Evolutionary conservation across 805 yeast species (phyloP).

Genomic region (Kodamaea leandrae): DNA sequence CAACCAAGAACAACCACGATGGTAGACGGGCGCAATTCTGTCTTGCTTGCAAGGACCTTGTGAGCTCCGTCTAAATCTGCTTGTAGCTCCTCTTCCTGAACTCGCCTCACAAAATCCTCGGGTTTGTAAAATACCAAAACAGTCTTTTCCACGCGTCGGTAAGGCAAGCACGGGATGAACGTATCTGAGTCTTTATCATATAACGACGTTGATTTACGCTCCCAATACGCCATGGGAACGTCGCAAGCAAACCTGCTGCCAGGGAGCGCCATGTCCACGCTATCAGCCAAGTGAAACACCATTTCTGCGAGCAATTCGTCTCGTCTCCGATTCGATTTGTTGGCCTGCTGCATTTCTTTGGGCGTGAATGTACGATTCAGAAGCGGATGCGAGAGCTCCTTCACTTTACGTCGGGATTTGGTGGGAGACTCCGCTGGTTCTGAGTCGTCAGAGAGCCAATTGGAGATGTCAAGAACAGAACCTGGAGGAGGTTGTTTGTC

Average conservation of each 20-base stretch:
- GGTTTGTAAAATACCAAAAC: conserved; percentile 48
- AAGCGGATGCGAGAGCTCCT: conserved; percentile 7
- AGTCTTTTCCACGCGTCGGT: conserved; percentile 42
- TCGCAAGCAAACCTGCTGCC: conserved; percentile 12
- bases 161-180: conserved; percentile 51
- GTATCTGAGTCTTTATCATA: conserved; percentile 50
- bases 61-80: conserved; percentile 3
- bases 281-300: conserved; percentile 29
- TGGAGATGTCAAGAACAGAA: conserved; percentile 17
- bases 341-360: conserved; percentile 35
- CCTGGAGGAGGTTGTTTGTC: too few relatives aligned
- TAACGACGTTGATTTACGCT: conserved; percentile 45
- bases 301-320: conserved; percentile 53
- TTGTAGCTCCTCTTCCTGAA: conserved; percentile 1
- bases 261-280: conserved; percentile 19
- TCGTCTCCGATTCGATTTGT: conserved; percentile 40
- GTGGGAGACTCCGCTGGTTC: conserved; percentile 5
- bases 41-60: conserved; percentile 1
- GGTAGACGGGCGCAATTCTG: conserved; percentile 5
- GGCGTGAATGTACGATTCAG: conserved; percentile 17
- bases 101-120: conserved; percentile 34
- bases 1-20: conserved; percentile 28
- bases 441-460: conserved; percentile 25
- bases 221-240: conserved; percentile 51
- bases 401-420: conserved; percentile 1